Evolutionary conservation across 768 basidiomycete genomes (phyloP).

Genomic region (Agaricus subrufescens): DNA sequence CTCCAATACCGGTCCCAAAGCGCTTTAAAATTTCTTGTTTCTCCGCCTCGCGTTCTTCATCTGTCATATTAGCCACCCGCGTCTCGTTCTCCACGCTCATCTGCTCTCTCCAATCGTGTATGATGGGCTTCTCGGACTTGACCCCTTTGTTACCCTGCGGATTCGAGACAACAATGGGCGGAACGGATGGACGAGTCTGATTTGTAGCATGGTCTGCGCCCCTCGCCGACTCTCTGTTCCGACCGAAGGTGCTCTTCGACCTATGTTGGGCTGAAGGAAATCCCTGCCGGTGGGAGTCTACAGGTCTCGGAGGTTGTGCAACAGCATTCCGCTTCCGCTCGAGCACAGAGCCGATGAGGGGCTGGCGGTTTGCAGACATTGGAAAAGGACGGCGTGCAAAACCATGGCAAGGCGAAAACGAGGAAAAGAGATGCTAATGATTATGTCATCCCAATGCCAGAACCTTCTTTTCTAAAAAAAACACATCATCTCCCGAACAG

Average conservation of each 20-base stretch:
- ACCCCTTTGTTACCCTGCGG: neutral
- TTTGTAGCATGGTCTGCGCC: constrained; percentile 21
- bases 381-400: constrained; percentile 2
- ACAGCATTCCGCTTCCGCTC: constrained; percentile 35
- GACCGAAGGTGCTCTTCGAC: constrained; percentile 58
- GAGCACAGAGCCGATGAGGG: constrained; percentile 38
- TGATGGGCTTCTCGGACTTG: neutral
- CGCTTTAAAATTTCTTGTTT: constrained; percentile 60
- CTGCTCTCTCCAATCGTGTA: constrained; percentile 47
- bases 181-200: constrained; percentile 18
- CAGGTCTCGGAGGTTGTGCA: constrained; percentile 21
- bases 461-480: too few species aligned
- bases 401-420: constrained; percentile 9
- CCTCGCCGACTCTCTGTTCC: constrained; percentile 33
- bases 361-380: constrained; percentile 18
- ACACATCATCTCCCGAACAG: too few species aligned
- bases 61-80: constrained; percentile 62
- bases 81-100: constrained; percentile 65
- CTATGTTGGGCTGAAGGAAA: constrained; percentile 66
- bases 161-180: constrained; percentile 18
- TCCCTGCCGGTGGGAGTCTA: constrained; percentile 35
- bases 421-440: neutral
- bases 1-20: constrained; percentile 64
- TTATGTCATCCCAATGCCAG: constrained; percentile 7
- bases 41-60: constrained; percentile 65